These are phyloP conservation scores for Fusarium hainanense DNA, from an alignment of 2,329 filamentous ascomycete genomes.

Conservation along the genomic window DNA sequence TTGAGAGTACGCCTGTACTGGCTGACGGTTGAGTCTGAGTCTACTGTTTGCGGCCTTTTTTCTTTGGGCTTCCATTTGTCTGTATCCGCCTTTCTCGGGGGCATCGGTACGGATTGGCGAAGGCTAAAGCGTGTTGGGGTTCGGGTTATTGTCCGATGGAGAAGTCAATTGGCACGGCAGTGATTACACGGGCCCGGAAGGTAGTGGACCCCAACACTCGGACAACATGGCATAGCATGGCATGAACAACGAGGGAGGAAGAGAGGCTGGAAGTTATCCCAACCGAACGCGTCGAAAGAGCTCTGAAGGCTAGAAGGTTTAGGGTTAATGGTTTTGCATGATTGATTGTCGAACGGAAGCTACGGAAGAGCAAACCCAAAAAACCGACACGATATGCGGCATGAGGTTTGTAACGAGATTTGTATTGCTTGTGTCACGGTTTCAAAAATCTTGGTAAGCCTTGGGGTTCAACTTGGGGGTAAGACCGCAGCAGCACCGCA, in stretches of 20 bases:
- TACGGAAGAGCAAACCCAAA: slow-evolving; percentile 1
- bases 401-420: slow-evolving; percentile 40
- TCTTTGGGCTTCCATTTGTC: slow-evolving; percentile 30
- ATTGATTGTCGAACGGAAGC: slow-evolving; percentile 19
- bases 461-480: slow-evolving; percentile 39
- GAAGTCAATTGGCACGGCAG: slow-evolving; percentile 47
- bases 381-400: slow-evolving; percentile 21
- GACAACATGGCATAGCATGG: slow-evolving; percentile 28
- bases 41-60: slow-evolving; percentile 42
- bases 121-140: slow-evolving; percentile 42
- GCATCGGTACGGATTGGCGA: slow-evolving; percentile 37
- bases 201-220: slow-evolving; percentile 39
- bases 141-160: slow-evolving; percentile 47
- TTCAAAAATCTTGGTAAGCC: slow-evolving; percentile 42
- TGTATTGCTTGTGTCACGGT: slow-evolving; percentile 42
- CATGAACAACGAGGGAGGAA: slow-evolving; percentile 17
- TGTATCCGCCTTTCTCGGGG: slow-evolving; percentile 35
- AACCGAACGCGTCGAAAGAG: slow-evolving; percentile 14
- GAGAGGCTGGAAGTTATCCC: slow-evolving; percentile 26
- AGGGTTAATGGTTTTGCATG: slow-evolving; percentile 3
- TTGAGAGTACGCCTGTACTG: slow-evolving; percentile 32
- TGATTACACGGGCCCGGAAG: slow-evolving; percentile 40
- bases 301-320: not conserved
- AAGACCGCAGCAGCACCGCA: slow-evolving; percentile 39
- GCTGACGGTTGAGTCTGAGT: slow-evolving; percentile 12